phyloP scores from a whole-genome alignment of 2,329 filamentous ascomycete genomes.

The Fusarium sp. region DNA sequence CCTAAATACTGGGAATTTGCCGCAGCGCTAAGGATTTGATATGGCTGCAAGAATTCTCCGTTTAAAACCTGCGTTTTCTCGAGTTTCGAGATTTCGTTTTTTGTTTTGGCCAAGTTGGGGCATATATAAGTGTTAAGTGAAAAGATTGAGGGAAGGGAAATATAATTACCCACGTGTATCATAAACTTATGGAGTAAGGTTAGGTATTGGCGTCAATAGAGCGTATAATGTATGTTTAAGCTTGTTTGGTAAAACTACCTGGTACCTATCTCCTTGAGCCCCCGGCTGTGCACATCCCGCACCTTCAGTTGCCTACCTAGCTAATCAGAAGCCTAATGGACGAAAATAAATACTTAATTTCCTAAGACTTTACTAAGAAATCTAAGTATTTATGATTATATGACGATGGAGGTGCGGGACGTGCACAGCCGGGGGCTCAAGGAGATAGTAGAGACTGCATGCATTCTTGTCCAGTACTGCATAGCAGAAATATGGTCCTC shows the following conservation, averaged over 20 bases:
- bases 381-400: too few species aligned
- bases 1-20: not conserved
- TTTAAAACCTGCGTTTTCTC: not conserved
- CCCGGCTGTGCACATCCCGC: too few species aligned
- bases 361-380: too few species aligned
- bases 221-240: conserved; percentile 18
- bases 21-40: not conserved
- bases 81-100: conserved; percentile 3
- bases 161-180: conserved; percentile 36
- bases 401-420: too few species aligned
- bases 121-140: not conserved
- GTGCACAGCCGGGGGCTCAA: too few species aligned
- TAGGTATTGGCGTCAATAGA: conserved; percentile 44
- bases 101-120: conserved; percentile 9
- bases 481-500: not conserved
- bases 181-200: conserved; percentile 45
- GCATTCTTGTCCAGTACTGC: too few species aligned
- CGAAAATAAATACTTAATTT: too few species aligned
- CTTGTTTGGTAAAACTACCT: not conserved
- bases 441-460: too few species aligned
- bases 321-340: too few species aligned
- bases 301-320: too few species aligned
- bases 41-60: conserved; percentile 1
- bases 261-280: too few species aligned
- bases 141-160: conserved; percentile 22